Base-by-base conservation (phyloP, 2,329 filamentous ascomycete genomes). In the Pseudocercospora vitis region DNA sequence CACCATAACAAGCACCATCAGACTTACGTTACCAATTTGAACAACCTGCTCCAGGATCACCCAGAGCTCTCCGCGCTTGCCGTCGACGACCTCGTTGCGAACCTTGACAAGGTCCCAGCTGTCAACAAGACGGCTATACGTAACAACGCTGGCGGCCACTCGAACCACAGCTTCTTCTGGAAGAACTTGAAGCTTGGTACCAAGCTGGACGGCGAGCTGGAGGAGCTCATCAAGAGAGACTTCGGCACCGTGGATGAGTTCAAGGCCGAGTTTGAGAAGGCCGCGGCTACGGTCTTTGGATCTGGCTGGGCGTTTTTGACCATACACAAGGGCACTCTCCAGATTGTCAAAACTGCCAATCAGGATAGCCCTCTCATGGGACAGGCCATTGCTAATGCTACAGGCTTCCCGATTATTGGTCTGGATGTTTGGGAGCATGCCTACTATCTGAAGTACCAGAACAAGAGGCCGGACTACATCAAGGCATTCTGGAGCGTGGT, bases 401-500 rank as follows among this genome's bases (percentile, higher is more conserved):
- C 54, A 23, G 64, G 65, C 4, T 58, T 54, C 33, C 86, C 86
- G 7, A 74, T 95, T 16, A 78, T 91, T 35, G 89, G 89, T 0
- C 78, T 95, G 2, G 90, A 95, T 70, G 92, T 95, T 83, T 95
- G 89, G 90, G 90, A 95, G 75, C 90, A 95, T 75, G 90, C 90
- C 0, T 95, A 95, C 69, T 95, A 95, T 68, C 74, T 95, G 14
- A 89, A 89, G 81, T 91, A 90, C 63, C 76, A 86, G 54, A 91
- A 91, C 64, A 83, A 84, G 55, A 89, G 90, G 71, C 85, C 84
- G 0, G 82, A 83, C 0, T 91, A 91, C 63, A 80, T 89, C 5
- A 81, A 87, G 56, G 87, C 87, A 58, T 87, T 90, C 63, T 91
- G 87, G 87, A 83, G 83, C 28, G 81, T 91, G 26, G 83, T 91